Conservation (phyloP, 1,284 basidiomycete species). For the Stygiomarasmius scandens region DNA sequence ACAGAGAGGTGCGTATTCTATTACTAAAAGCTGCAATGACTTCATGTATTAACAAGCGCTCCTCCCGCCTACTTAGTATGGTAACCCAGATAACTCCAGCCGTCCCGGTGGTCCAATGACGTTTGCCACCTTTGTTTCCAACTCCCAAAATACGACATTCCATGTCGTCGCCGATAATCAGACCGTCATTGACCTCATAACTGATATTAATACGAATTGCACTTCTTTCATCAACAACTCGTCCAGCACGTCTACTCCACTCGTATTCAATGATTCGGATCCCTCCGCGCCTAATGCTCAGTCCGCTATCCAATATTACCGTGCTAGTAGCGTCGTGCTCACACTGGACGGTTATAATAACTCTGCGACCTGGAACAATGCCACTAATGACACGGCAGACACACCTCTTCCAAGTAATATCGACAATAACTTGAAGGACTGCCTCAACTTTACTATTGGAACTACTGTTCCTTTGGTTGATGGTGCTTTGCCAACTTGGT, state of each 20-base stretch:
- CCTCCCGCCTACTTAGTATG: conserved; percentile 46
- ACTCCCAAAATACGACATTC: conserved; percentile 49
- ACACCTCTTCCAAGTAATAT: conserved; percentile 47
- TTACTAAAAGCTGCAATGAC: neutral
- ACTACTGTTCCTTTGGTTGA: conserved; percentile 44
- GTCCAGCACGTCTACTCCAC: conserved; percentile 4
- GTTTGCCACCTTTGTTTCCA: conserved; percentile 53
- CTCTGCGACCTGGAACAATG: conserved; percentile 40
- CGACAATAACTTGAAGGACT: conserved; percentile 49
- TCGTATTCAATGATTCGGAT: conserved; percentile 6
- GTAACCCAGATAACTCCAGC: conserved; percentile 49
- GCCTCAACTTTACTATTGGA: conserved; percentile 62
- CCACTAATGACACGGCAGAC: conserved; percentile 44
- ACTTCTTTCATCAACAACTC: conserved; percentile 25
- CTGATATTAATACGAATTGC: conserved; percentile 50
- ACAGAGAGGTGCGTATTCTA: conserved; percentile 35
- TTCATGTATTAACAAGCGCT: neutral
- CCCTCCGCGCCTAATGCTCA: conserved; percentile 8
- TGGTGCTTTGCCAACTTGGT: conserved; percentile 16
- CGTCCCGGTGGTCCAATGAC: conserved; percentile 62
- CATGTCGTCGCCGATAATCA: conserved; percentile 60
- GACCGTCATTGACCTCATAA: conserved; percentile 53
- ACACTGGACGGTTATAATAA: conserved; percentile 69
- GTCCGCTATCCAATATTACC: conserved; percentile 49
- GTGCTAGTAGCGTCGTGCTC: conserved; percentile 55